Evolutionary conservation across 2,329 filamentous ascomycete genomes (phyloP), one percentile per base, ranked within the genome.

Genomic region (Alternaria triticimaculans): DNA sequence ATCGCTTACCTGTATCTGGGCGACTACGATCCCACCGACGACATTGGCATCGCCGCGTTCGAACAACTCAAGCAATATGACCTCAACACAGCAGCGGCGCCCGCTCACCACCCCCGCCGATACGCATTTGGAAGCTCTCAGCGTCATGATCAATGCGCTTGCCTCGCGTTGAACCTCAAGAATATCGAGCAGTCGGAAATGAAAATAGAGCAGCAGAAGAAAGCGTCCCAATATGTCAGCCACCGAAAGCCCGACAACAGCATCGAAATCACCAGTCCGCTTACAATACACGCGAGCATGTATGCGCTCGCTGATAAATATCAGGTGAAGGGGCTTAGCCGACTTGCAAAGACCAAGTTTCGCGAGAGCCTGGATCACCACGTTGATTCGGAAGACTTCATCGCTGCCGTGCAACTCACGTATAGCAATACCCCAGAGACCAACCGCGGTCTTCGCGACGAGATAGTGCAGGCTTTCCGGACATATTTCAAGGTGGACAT

Each of bases 361-460:
- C 37, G 65, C 7, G 23, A 25, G 3, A 60, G 60, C n/a, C 50
- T 70, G 6, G 20, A 51, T 28, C 28, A 63, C 41, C 65, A 67
- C 44, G 68, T 59, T 58, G 66, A 77, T 49, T 67, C 73, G 0
- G 44, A 60, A 9, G 74, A 76, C 41, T 70, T 80, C 14, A 64
- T 74, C 8, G 66, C 69, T n/a, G 72, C 76, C 0, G 75, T 77
- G 6, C 64, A 72, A 26, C 43, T 64, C 7, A 60, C 46, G 4
- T 79, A 76, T 37, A 69, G 62, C 21, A 63, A 65, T 0, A 78
- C 76, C 8, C 74, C 72, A 1, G 65, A 75, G 7, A 46, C 62
- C 1, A 73, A 80, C 57, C 74, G 72, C n/a, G 75, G 70, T 9
- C 64, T 80, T 59, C 68, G 77, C 14, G 73, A 79, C 49, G 64